These are phyloP conservation scores for Hyphopichia fennica DNA, from an alignment of 1,139 yeast genomes.

Conservation along the genomic window DNA sequence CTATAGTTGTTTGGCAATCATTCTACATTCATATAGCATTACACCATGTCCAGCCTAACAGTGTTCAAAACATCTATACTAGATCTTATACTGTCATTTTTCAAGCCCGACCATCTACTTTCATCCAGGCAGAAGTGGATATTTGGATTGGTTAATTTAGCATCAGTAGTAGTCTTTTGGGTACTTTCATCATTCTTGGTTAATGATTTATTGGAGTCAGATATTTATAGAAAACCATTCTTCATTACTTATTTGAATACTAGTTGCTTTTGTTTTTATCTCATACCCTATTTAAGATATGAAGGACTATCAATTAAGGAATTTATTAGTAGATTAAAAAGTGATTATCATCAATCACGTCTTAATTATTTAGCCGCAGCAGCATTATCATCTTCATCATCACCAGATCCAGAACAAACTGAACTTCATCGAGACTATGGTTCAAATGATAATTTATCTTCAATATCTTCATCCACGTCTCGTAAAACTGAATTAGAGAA, in stretches of 20 bases:
- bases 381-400: background rate
- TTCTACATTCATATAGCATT: too few species aligned
- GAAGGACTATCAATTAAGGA: conserved; percentile 18
- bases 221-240: conserved; percentile 84
- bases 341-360: conserved; percentile 17
- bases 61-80: background rate
- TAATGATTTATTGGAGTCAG: conserved; percentile 67
- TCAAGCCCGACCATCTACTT: conserved; percentile 16
- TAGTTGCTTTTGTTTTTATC: conserved; percentile 74
- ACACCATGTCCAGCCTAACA: background rate
- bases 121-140: conserved; percentile 57
- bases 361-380: background rate
- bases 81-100: conserved; percentile 1
- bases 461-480: background rate
- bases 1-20: too few species aligned
- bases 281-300: conserved; percentile 57
- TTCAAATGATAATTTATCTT: conserved; percentile 15
- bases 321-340: conserved; percentile 21
- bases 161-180: conserved; percentile 82
- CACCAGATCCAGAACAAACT: background rate
- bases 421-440: conserved; percentile 15
- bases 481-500: conserved; percentile 11
- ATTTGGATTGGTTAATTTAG: conserved; percentile 69
- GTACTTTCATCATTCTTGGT: conserved; percentile 82
- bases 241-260: conserved; percentile 90